A percentile compares a stretch with the other conserved stretches of the same genome.
These are phyloP conservation scores for Nectriaceae sp. DNA, from an alignment of 2,329 filamentous ascomycete genomes.

Conservation along the genomic window DNA sequence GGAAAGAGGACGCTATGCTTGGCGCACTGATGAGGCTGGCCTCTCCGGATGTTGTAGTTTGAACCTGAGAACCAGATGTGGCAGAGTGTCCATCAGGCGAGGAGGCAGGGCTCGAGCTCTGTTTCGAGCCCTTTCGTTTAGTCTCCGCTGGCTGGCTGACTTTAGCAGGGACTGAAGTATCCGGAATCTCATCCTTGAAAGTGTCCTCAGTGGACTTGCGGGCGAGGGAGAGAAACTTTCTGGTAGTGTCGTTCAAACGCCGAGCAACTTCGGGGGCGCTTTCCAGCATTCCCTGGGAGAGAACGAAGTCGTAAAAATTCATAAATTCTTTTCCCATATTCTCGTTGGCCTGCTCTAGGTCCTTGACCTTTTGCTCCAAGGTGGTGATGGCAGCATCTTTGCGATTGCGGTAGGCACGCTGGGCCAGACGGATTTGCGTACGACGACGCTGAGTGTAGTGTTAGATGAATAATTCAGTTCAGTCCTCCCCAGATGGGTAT, in stretches of 20 bases:
- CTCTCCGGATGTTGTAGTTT: conserved; percentile 7
- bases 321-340: conserved; percentile 75
- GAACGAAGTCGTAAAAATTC: conserved; percentile 63
- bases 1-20: too few relatives aligned
- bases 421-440: conserved; percentile 84
- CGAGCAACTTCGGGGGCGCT: conserved; percentile 57
- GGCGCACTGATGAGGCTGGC: conserved; percentile 5
- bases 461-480: conserved; percentile 27
- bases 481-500: not conserved
- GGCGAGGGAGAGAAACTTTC: conserved; percentile 58
- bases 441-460: conserved; percentile 64
- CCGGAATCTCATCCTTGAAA: conserved; percentile 10
- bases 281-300: conserved; percentile 59
- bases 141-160: not conserved
- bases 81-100: not conserved
- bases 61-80: not conserved
- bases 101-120: not conserved
- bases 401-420: conserved; percentile 80
- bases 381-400: conserved; percentile 81
- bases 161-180: not conserved
- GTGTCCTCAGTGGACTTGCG: conserved; percentile 45
- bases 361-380: conserved; percentile 69
- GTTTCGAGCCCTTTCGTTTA: not conserved
- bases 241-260: conserved; percentile 57
- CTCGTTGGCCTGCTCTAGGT: conserved; percentile 69